Conservation (phyloP, 2,329 filamentous ascomycete species). For the Metarhizium humberi region DNA sequence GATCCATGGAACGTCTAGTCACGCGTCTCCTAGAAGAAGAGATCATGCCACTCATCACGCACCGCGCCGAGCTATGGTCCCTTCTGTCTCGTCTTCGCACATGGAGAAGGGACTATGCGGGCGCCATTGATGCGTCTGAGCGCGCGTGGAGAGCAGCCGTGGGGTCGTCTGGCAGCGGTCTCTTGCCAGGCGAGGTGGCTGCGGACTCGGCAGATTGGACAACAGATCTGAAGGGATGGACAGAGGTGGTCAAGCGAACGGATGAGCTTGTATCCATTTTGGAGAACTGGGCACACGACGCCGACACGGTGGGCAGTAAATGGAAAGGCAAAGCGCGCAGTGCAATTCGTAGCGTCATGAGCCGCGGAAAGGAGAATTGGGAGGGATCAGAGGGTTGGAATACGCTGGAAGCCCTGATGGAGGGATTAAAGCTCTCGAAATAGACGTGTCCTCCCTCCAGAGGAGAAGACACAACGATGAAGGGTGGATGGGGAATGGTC, state of each 20-base stretch:
- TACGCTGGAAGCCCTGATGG: constrained; percentile 45
- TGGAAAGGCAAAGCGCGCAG: constrained; percentile 88
- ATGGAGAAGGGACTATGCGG: constrained; percentile 61
- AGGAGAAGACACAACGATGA: too few species aligned
- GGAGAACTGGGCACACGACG: constrained; percentile 63
- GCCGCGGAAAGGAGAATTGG: constrained; percentile 73
- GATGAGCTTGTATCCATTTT: constrained; percentile 74
- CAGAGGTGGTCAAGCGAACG: constrained; percentile 66
- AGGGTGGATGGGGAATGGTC: too few species aligned
- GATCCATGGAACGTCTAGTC: constrained; percentile 53
- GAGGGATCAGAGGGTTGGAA: constrained; percentile 66
- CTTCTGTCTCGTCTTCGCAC: constrained; percentile 62
- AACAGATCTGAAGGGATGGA: constrained; percentile 56
- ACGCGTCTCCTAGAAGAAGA: constrained; percentile 64
- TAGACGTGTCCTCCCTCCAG: neutral
- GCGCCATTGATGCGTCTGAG: constrained; percentile 75
- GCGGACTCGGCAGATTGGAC: constrained; percentile 23
- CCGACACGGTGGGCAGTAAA: constrained; percentile 60
- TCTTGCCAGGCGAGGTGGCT: constrained; percentile 28
- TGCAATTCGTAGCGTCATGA: constrained; percentile 74
- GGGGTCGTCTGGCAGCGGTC: constrained; percentile 36
- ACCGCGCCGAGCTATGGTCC: constrained; percentile 66
- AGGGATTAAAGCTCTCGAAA: constrained; percentile 37
- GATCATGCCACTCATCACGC: constrained; percentile 77
- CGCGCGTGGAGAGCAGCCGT: constrained; percentile 76